phyloP scores from a whole-genome alignment of 2,329 filamentous ascomycete genomes.

The Xylariaceae sp. region DNA sequence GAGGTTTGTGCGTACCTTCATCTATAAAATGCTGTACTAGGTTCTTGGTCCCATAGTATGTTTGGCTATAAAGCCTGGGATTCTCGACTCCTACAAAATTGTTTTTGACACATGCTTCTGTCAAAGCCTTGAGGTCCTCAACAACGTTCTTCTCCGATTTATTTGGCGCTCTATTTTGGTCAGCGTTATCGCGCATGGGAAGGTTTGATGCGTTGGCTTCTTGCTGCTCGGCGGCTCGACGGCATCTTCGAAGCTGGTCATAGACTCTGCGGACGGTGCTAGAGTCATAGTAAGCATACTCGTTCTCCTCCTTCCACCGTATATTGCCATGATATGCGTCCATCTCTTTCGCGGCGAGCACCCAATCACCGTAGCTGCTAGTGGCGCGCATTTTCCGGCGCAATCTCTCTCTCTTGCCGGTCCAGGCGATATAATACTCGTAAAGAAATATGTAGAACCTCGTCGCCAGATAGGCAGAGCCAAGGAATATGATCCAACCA shows the following conservation, averaged over 20 bases:
- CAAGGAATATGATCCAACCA: slow-evolving; percentile 74
- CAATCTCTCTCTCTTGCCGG: slow-evolving; percentile 69
- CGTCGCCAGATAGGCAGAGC: slow-evolving; percentile 72
- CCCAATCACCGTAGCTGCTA: slow-evolving; percentile 78
- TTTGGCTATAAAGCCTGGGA: slow-evolving; percentile 90
- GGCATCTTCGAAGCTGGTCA: slow-evolving; percentile 66
- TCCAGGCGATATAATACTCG: slow-evolving; percentile 88
- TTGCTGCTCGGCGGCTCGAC: slow-evolving; percentile 54
- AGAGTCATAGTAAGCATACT: slow-evolving; percentile 82
- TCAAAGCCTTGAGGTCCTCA: slow-evolving; percentile 70
- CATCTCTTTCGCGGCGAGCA: slow-evolving; percentile 70
- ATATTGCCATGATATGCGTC: slow-evolving; percentile 79
- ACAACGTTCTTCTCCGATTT: slow-evolving; percentile 48
- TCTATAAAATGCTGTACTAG: slow-evolving; percentile 87
- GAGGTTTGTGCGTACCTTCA: slow-evolving; percentile 55
- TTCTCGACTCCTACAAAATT: slow-evolving; percentile 97
- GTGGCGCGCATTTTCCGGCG: slow-evolving; percentile 68
- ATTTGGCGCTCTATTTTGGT: slow-evolving; percentile 31
- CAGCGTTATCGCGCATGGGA: slow-evolving; percentile 35
- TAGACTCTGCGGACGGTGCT: slow-evolving; percentile 75
- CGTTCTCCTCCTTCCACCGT: slow-evolving; percentile 72
- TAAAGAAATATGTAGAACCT: slow-evolving; percentile 88
- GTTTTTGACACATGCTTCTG: slow-evolving; percentile 93
- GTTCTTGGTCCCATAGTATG: slow-evolving; percentile 96
- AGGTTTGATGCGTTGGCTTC: slow-evolving; percentile 34